These are phyloP conservation scores for Allium cepa DNA, from an alignment of 106 monocot species.

Conservation along the genomic window DNA sequence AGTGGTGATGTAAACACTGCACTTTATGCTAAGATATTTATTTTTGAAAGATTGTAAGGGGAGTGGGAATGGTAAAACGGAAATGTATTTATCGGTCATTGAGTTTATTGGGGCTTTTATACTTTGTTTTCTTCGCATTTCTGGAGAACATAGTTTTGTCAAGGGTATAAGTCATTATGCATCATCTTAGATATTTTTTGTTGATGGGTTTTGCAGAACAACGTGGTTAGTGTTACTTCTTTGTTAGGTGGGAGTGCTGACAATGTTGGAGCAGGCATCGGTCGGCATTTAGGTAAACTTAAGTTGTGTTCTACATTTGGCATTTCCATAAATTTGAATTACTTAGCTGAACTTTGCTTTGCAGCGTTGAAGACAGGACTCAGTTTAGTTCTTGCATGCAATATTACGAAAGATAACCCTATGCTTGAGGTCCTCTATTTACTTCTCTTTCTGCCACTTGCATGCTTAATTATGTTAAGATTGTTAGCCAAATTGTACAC, in stretches of 20 bases:
- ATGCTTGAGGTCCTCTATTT: slow-evolving; percentile 17
- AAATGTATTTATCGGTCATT: too few species aligned
- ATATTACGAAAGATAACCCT: slow-evolving; percentile 22
- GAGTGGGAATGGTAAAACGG: too few species aligned
- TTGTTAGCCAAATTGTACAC: too few species aligned
- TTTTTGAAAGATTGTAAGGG: too few species aligned
- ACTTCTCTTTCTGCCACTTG: too few species aligned
- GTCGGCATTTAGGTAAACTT: slow-evolving; percentile 13
- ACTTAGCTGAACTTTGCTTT: neutral
- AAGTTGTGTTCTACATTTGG: neutral
- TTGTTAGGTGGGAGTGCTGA: slow-evolving; percentile 19
- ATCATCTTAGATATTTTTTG: neutral
- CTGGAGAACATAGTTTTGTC: too few species aligned
- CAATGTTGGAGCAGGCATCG: slow-evolving; percentile 19
- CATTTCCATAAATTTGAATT: neutral
- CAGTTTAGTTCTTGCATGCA: slow-evolving; percentile 20
- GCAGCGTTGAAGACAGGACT: slow-evolving; percentile 23
- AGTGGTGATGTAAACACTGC: too few species aligned
- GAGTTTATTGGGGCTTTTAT: too few species aligned
- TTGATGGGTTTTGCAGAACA: slow-evolving; percentile 13
- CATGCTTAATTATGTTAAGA: too few species aligned
- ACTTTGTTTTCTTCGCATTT: too few species aligned
- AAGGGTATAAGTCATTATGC: too few species aligned
- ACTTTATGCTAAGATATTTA: too few species aligned
- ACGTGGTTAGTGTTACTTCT: slow-evolving; percentile 12